phyloP scores from a whole-genome alignment of 768 basidiomycete species.

The Phylloporus sp. region DNA sequence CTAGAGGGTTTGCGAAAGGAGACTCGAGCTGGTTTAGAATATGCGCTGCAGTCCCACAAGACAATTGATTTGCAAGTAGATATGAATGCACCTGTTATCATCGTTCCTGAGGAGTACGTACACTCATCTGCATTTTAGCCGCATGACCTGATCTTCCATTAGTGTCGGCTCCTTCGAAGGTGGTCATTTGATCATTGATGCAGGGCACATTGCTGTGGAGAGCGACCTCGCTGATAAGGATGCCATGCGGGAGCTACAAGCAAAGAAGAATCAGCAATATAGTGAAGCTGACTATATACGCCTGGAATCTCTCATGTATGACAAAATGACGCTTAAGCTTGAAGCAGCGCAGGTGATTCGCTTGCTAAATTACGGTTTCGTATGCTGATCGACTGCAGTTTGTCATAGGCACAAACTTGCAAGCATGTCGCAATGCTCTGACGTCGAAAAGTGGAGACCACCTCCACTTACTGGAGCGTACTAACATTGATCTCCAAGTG shows the following conservation, averaged over 20 bases:
- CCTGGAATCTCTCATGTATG: constrained; percentile 93
- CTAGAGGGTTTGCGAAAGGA: constrained; percentile 91
- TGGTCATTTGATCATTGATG: constrained; percentile 88
- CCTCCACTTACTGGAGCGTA: constrained; percentile 87
- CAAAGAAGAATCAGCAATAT: constrained; percentile 81
- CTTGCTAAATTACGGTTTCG: neutral
- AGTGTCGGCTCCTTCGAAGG: constrained; percentile 75
- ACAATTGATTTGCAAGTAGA: constrained; percentile 96
- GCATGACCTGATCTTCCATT: constrained; percentile 8
- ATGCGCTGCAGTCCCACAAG: constrained; percentile 89
- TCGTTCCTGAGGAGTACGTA: constrained; percentile 86
- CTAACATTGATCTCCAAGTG: constrained; percentile 82
- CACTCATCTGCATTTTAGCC: constrained; percentile 13
- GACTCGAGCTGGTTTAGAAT: constrained; percentile 90
- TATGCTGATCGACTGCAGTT: constrained; percentile 50
- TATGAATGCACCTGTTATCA: constrained; percentile 94
- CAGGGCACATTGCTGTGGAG: constrained; percentile 92
- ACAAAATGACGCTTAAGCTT: constrained; percentile 76
- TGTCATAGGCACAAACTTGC: constrained; percentile 78
- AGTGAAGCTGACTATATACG: constrained; percentile 80
- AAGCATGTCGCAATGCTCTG: constrained; percentile 78
- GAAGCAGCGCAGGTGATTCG: constrained; percentile 80
- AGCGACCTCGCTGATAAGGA: constrained; percentile 86
- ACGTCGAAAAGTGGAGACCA: constrained; percentile 48
- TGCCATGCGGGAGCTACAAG: constrained; percentile 67